These are phyloP conservation scores for Marasmius oreades DNA, from an alignment of 1,284 basidiomycete species.

Conservation along the genomic window DNA sequence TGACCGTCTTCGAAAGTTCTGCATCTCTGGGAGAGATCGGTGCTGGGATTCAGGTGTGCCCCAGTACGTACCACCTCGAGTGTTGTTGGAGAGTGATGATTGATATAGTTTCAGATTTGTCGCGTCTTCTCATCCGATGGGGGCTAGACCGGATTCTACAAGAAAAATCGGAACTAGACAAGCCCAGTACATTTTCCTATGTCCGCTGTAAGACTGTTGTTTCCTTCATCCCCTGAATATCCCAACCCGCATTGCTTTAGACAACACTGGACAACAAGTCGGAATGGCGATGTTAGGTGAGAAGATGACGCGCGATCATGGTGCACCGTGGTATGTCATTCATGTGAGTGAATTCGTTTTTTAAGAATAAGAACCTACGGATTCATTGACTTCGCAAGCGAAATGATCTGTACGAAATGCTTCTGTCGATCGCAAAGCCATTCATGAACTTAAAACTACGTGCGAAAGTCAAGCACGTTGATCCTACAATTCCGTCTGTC, in stretches of 20 bases:
- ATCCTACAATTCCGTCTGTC: slow-evolving; percentile 32
- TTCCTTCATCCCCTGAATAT: neutral
- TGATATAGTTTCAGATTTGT: slow-evolving; percentile 26
- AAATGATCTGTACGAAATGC: slow-evolving; percentile 45
- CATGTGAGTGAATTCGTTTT: slow-evolving; percentile 4
- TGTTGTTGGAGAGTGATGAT: slow-evolving; percentile 35
- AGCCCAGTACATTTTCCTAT: slow-evolving; percentile 40
- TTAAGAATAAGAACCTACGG: neutral
- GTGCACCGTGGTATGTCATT: slow-evolving; percentile 12
- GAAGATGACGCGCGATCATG: slow-evolving; percentile 10
- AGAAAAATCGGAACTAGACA: slow-evolving; percentile 31
- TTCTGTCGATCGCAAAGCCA: slow-evolving; percentile 38
- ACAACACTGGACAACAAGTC: slow-evolving; percentile 4
- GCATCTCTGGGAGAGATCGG: slow-evolving; percentile 38
- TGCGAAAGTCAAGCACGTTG: slow-evolving; percentile 36
- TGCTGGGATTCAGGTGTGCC: slow-evolving; percentile 45
- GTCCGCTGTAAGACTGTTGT: slow-evolving; percentile 39
- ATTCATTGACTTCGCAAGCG: slow-evolving; percentile 28
- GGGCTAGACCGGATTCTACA: slow-evolving; percentile 42
- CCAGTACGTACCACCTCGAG: slow-evolving; percentile 20
- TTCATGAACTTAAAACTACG: slow-evolving; percentile 39
- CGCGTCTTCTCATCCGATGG: slow-evolving; percentile 48
- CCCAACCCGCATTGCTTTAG: slow-evolving; percentile 36
- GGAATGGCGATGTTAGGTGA: slow-evolving; percentile 11
- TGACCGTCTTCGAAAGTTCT: slow-evolving; percentile 38